A percentile compares a stretch with the other conserved stretches of the same genome.
These are phyloP conservation scores for Chenopodium berlandieri DNA, from an alignment of 148 eudicot genomes.

Conservation along the genomic window DNA sequence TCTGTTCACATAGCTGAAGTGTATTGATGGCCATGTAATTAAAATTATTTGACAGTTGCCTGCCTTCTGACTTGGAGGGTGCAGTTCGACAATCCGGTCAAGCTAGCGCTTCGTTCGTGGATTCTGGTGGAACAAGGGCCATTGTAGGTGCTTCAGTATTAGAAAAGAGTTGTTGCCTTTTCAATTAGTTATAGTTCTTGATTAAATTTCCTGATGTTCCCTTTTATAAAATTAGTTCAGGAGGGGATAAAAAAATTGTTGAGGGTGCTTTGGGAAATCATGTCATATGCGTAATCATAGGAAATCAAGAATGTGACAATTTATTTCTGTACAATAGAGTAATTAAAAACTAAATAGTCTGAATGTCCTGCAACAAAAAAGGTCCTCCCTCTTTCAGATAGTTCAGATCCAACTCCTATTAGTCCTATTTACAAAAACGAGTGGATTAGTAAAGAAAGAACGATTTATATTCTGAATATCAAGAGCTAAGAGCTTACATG, in stretches of 20 bases:
- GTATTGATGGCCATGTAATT: background rate
- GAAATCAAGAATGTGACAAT: background rate
- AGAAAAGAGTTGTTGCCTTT: background rate
- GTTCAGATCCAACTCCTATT: too few relatives aligned
- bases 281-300: background rate
- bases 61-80: conserved; percentile 93
- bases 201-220: background rate
- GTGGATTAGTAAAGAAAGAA: background rate
- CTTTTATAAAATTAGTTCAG: too few relatives aligned
- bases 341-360: background rate
- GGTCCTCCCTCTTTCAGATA: background rate
- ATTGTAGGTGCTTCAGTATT: conserved; percentile 53
- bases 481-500: background rate
- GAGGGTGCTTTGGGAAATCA: too few relatives aligned
- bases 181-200: background rate
- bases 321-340: background rate
- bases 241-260: too few relatives aligned
- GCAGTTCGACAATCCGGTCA: conserved; percentile 91
- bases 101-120: conserved; percentile 77
- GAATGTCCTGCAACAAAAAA: background rate
- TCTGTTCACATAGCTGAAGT: too few relatives aligned
- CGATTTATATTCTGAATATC: background rate
- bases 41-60: conserved; percentile 59
- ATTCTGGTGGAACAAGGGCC: conserved; percentile 92
- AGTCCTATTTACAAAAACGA: background rate